These are phyloP conservation scores for Diaporthe batatas DNA, from an alignment of 2,329 filamentous ascomycete species.

Conservation along the genomic window DNA sequence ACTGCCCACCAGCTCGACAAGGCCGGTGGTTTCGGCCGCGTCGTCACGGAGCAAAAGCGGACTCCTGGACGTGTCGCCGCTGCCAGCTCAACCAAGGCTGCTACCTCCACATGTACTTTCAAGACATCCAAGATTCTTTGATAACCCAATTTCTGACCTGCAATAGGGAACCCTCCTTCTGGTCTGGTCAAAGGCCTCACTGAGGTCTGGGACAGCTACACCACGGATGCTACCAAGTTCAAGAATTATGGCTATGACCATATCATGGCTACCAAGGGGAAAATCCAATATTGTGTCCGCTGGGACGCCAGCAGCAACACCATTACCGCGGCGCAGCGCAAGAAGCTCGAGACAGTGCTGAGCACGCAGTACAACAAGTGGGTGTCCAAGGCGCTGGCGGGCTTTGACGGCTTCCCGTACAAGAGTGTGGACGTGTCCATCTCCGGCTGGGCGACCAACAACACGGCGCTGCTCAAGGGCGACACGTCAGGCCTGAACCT, in stretches of 20 bases:
- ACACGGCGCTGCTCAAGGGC: conserved; percentile 20
- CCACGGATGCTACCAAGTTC: conserved; percentile 12
- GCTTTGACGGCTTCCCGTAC: conserved; percentile 27
- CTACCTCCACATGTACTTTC: conserved; percentile 10
- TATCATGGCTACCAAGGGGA: conserved; percentile 25
- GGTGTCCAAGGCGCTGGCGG: conserved; percentile 22
- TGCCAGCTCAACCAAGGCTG: conserved; percentile 9
- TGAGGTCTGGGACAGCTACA: conserved; percentile 27
- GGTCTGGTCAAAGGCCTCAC: not conserved
- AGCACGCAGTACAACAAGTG: conserved; percentile 30
- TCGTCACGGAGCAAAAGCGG: not conserved
- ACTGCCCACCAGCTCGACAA: conserved; percentile 9
- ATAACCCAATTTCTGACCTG: not conserved
- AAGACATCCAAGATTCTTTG: not conserved
- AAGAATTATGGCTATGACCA: conserved; percentile 15
- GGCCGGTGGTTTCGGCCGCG: not conserved
- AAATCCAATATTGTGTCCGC: conserved; percentile 27
- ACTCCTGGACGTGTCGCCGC: conserved; percentile 7
- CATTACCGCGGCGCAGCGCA: conserved; percentile 14
- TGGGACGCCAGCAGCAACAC: conserved; percentile 17
- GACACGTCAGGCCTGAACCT: conserved; percentile 14
- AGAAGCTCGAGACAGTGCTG: conserved; percentile 22
- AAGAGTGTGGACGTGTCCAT: conserved; percentile 12
- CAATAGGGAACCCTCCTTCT: conserved; percentile 7
- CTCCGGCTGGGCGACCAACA: conserved; percentile 26